phyloP scores from a whole-genome alignment of 495 filamentous ascomycete genomes.

The Penicillium nucicola region DNA sequence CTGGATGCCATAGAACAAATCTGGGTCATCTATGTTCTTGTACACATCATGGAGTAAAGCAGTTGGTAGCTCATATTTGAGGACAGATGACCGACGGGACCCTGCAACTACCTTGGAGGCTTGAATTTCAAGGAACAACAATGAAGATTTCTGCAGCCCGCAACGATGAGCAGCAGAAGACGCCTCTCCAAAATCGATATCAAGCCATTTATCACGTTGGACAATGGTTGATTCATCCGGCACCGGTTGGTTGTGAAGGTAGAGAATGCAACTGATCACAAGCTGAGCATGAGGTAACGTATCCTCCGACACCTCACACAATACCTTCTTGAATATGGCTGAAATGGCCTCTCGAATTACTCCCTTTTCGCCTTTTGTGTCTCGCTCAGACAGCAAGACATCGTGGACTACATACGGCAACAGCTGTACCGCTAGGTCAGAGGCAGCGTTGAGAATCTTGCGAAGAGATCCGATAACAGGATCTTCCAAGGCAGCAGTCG shows the following conservation, averaged over 20 bases:
- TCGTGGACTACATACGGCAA: conserved; percentile 82
- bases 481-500: conserved; percentile 55
- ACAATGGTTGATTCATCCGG: conserved; percentile 71
- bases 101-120: conserved; percentile 49
- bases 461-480: conserved; percentile 64
- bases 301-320: conserved; percentile 26
- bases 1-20: conserved; percentile 91
- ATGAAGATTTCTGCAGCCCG: conserved; percentile 80
- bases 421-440: conserved; percentile 63
- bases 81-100: conserved; percentile 65
- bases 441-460: conserved; percentile 57
- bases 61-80: conserved; percentile 55
- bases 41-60: conserved; percentile 77
- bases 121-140: conserved; percentile 78
- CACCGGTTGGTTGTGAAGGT: conserved; percentile 77
- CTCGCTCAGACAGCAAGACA: conserved; percentile 56
- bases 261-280: conserved; percentile 79
- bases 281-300: conserved; percentile 51
- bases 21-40: conserved; percentile 88
- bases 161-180: conserved; percentile 76
- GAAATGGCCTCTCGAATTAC: conserved; percentile 40
- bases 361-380: conserved; percentile 17
- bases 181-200: conserved; percentile 70
- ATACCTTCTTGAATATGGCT: conserved; percentile 34
- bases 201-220: conserved; percentile 81